Evolutionary conservation across 2,329 filamentous ascomycete genomes (phyloP), one percentile per base, ranked within the genome.

Genomic region (Phyllachora maydis): DNA sequence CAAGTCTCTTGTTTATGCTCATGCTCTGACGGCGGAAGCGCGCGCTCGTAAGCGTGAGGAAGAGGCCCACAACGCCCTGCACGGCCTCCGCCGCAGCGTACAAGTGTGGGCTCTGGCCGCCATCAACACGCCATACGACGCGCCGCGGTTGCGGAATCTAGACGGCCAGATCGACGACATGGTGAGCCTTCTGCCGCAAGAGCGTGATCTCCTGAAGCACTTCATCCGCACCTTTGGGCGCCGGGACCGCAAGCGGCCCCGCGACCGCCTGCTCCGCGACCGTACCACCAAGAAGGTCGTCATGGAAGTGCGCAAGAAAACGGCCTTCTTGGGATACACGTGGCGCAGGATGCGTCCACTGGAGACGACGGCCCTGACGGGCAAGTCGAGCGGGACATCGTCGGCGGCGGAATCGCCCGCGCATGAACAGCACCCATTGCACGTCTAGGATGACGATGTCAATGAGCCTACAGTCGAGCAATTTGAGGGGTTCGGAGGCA

Each of bases 301-400:
- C n/a, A 52, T 95, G 45, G 69, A 78, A 34, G 60, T 88, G 32
- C 65, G 88, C 28, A 91, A 85, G 47, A 64, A 62, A 41, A 75
- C 65, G 14, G 82, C 81, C 0, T 95, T 95, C 45, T 48, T 90
- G 30, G 85, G 85, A 1, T 98, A 98, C 42, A 79, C 76, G 2
- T 95, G 88, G 56, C 64, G 69, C 8, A 54, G 69, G 22, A 55
- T 56, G 26, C 31, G 30, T 23, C 27, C 28, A 9, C 22, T 17
- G 19, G 11, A 8, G 21, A 23, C 13, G 21, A 16, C 14, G 21
- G 10, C 14, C 14, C 16, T 7, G 21, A 23, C 21, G 21, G 16
- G 14, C 11, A 23, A 5, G 24, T 9, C 7, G 13, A n/a, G 15
- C 7, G 11, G 5, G 15, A 19, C n/a, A n/a, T n/a, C 6, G 12